Conservation (phyloP, 2,329 filamentous ascomycete genomes). For the Botrytis medusae region DNA sequence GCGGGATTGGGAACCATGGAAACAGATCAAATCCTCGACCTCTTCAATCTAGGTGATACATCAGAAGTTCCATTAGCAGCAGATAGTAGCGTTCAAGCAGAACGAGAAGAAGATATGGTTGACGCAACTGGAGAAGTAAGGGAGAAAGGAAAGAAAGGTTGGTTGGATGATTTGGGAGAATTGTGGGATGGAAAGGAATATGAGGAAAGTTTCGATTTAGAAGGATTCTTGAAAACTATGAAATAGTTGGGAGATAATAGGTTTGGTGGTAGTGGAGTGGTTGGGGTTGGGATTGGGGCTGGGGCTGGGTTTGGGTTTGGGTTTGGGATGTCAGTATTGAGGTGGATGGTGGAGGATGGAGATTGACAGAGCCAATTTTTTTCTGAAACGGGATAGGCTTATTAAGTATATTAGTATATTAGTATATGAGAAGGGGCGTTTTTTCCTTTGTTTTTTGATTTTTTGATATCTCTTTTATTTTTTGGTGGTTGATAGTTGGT, state of each 20-base stretch:
- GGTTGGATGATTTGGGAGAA: slow-evolving; percentile 91
- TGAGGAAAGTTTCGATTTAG: slow-evolving; percentile 95
- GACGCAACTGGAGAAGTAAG: slow-evolving; percentile 90
- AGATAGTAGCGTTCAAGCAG: slow-evolving; percentile 53
- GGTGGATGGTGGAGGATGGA: background rate
- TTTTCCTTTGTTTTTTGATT: background rate
- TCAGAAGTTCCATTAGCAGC: slow-evolving; percentile 66
- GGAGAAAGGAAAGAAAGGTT: slow-evolving; percentile 95
- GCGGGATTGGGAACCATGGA: slow-evolving; percentile 91
- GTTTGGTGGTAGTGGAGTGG: background rate
- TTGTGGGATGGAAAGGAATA: slow-evolving; percentile 98
- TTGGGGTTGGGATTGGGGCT: background rate
- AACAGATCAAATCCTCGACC: slow-evolving; percentile 94
- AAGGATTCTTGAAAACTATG: slow-evolving; percentile 95
- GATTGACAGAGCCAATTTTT: background rate
- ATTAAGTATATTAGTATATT: background rate
- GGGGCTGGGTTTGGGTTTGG: background rate
- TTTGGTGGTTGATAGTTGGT: background rate
- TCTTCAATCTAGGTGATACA: slow-evolving; percentile 87
- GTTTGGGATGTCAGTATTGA: background rate
- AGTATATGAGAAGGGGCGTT: slow-evolving; percentile 9
- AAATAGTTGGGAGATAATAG: slow-evolving; percentile 23
- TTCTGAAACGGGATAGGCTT: background rate
- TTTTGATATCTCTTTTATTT: background rate
- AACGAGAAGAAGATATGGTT: slow-evolving; percentile 80